These are phyloP conservation scores for Acmispon strigosus DNA, from an alignment of 306 rosid genomes.

Conservation along the genomic window DNA sequence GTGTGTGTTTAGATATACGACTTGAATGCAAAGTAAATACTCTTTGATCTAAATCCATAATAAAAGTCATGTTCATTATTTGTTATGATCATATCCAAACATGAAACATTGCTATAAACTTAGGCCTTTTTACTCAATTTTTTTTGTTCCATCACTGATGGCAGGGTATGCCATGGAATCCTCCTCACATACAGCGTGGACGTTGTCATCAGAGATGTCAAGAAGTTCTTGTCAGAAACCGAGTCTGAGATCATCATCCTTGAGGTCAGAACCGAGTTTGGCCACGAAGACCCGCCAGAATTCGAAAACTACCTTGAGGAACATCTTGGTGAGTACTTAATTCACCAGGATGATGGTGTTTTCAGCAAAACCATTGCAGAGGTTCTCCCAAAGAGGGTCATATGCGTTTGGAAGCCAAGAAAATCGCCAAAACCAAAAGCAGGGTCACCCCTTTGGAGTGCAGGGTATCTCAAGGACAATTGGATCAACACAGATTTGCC, in stretches of 20 bases:
- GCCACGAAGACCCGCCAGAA: slow-evolving; percentile 73
- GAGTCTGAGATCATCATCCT: slow-evolving; percentile 65
- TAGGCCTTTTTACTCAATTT: too few species aligned
- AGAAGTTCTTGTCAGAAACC: slow-evolving; percentile 64
- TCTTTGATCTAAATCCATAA: too few species aligned
- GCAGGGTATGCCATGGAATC: slow-evolving; percentile 69
- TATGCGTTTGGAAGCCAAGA: slow-evolving; percentile 91
- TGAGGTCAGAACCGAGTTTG: slow-evolving; percentile 82
- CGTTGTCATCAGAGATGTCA: slow-evolving; percentile 56
- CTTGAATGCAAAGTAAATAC: too few species aligned
- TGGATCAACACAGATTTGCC: slow-evolving; percentile 94
- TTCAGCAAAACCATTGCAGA: slow-evolving; percentile 59
- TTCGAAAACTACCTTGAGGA: slow-evolving; percentile 61
- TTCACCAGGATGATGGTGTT: slow-evolving; percentile 58
- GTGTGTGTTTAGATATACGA: too few species aligned
- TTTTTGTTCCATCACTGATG: too few species aligned
- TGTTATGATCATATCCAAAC: too few species aligned
- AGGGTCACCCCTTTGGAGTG: slow-evolving; percentile 58
- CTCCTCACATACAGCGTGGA: slow-evolving; percentile 63
- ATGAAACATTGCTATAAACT: too few species aligned
- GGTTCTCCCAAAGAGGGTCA: slow-evolving; percentile 59
- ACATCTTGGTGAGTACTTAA: slow-evolving; percentile 58
- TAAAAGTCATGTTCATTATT: too few species aligned
- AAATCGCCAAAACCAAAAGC: slow-evolving; percentile 42
- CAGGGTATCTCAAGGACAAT: slow-evolving; percentile 61